Base-by-base conservation (phyloP, 2,329 filamentous ascomycete genomes). In the Hortaea werneckii region DNA sequence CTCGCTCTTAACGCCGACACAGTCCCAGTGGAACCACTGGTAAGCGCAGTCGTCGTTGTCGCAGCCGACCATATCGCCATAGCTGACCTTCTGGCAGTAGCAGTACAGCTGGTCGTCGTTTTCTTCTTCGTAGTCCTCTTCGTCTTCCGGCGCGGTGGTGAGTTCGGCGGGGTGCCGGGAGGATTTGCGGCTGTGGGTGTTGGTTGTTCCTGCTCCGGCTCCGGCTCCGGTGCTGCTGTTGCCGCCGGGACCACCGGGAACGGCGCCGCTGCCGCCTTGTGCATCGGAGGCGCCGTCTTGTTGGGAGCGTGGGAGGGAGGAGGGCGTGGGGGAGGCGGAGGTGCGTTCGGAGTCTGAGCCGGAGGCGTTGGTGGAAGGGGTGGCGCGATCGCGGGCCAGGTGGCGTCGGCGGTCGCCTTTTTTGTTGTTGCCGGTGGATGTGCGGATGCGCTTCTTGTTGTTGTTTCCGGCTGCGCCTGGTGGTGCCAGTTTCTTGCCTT, bases 51-150 rank as follows among this genome's bases (percentile, higher is more conserved):
- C 76, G 47, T 84, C 80, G 64, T 90, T 90, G 69, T 92, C 86
- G 68, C 86, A 92, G 29, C 85, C 86, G 52, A 92, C 85, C 86
- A 92, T 92, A 60, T 90, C 83, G 50, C 86, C 86, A 60, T 85
- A 88, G 65, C 83, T 87, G 54, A 89, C 83, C 57, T 84, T 84
- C 63, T 89, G 83, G 65, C 86, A 92, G 29, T 83, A 74, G 67
- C 86, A 92, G 67, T 92, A 92, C 64, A 87, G 72, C 47, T 69
- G 85, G 11, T 65, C 53, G 64, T 72, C 62, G 54, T 71, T 65
- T 46, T 79, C 63, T 4, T 56, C 62, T 5, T 58, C 58, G 4
- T 58, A 52, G 9, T 55, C 60, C n/a, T 54, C 55, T 20, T 56
- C 55, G 4, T 54, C 54, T n/a, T 57, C 53, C 9, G 8, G 32